Evolutionary conservation across 2,329 filamentous ascomycete species (phyloP).

Genomic region (Fusarium oligoseptatum): DNA sequence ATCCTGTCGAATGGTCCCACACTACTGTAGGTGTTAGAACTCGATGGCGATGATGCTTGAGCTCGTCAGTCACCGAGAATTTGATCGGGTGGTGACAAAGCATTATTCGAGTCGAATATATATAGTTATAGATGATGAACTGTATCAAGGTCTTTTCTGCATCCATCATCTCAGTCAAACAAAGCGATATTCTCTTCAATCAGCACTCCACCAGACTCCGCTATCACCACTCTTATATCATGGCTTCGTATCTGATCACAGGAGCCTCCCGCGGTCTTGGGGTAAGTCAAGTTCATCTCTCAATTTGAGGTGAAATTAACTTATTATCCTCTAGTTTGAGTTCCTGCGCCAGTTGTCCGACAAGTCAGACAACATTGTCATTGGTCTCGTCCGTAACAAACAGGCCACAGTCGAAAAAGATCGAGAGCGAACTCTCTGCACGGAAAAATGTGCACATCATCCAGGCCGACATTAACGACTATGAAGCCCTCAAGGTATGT

Average conservation of each 20-base stretch:
- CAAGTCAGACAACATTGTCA: slow-evolving; percentile 55
- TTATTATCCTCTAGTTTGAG: slow-evolving; percentile 24
- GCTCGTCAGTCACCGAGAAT: neutral
- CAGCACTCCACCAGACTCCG: too few species aligned
- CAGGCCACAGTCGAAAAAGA: slow-evolving; percentile 54
- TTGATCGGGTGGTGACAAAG: neutral
- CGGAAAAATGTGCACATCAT: slow-evolving; percentile 34
- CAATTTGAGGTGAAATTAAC: too few species aligned
- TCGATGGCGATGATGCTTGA: neutral
- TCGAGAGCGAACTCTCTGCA: slow-evolving; percentile 49
- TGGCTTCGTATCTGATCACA: slow-evolving; percentile 36
- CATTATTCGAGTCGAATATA: neutral
- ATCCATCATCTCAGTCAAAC: neutral
- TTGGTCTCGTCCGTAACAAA: slow-evolving; percentile 62
- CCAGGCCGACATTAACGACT: slow-evolving; percentile 23
- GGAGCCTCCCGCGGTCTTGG: slow-evolving; percentile 41
- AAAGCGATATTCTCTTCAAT: neutral
- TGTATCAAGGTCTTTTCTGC: neutral
- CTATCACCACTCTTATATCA: neutral
- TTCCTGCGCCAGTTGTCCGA: slow-evolving; percentile 59
- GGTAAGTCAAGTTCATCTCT: neutral
- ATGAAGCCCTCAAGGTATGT: slow-evolving; percentile 18
- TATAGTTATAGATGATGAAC: neutral
- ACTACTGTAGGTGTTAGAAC: neutral
- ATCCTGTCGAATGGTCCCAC: neutral